Evolutionary conservation across 1,284 basidiomycete genomes (phyloP).

Genomic region (Trametes versicolor): DNA sequence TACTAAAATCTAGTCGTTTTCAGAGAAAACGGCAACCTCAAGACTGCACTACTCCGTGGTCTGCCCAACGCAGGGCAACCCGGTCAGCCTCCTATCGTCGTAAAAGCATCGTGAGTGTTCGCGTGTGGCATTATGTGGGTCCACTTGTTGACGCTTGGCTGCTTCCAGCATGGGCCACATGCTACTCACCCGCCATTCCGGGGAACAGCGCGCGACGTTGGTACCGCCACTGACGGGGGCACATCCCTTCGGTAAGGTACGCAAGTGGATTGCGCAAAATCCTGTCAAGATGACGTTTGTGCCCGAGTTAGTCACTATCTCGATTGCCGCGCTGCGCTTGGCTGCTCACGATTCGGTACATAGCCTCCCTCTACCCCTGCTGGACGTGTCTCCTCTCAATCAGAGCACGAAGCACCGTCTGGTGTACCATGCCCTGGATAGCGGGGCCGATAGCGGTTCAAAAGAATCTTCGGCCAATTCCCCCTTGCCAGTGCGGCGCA

Average conservation of each 20-base stretch:
- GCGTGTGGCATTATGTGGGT: slow-evolving; percentile 2
- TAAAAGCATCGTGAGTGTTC: slow-evolving; percentile 60
- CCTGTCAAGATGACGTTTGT: slow-evolving; percentile 55
- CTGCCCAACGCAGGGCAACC: slow-evolving; percentile 9
- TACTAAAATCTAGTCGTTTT: neutral
- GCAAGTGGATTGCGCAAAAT: slow-evolving; percentile 57
- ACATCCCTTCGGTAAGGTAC: slow-evolving; percentile 52
- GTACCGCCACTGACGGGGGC: slow-evolving; percentile 61
- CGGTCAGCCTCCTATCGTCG: slow-evolving; percentile 22
- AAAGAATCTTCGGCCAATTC: neutral
- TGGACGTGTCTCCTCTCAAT: slow-evolving; percentile 47
- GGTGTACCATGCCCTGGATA: slow-evolving; percentile 55
- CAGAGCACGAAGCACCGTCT: slow-evolving; percentile 62
- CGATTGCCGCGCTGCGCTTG: slow-evolving; percentile 25
- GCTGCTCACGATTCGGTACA: slow-evolving; percentile 18
- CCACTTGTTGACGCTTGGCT: slow-evolving; percentile 3
- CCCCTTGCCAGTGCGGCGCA: slow-evolving; percentile 5
- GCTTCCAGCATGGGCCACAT: slow-evolving; percentile 65
- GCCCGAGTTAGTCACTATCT: slow-evolving; percentile 56
- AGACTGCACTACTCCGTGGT: slow-evolving; percentile 25
- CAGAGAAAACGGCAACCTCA: slow-evolving; percentile 35
- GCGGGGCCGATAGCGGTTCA: slow-evolving; percentile 4
- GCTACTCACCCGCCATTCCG: slow-evolving; percentile 53
- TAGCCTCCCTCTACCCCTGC: slow-evolving; percentile 59
- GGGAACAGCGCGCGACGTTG: slow-evolving; percentile 49